Percentiles rank a stretch among this genome's conserved stretches.
Conservation (phyloP, 2,329 filamentous ascomycete species). For the Verticillium nonalfalfae region DNA sequence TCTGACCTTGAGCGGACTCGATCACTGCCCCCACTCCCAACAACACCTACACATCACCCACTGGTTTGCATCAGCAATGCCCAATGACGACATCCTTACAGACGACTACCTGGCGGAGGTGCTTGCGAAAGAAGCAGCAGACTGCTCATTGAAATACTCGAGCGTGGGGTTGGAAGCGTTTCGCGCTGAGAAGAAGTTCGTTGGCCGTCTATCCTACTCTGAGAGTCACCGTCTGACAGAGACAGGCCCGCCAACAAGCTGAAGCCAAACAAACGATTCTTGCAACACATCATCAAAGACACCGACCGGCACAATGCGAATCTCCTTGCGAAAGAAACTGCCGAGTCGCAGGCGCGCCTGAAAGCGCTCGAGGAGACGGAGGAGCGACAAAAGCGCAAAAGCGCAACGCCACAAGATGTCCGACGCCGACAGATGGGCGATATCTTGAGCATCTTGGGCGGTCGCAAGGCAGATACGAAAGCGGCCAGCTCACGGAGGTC, state of each 20-base stretch:
- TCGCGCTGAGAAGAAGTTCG: conserved; percentile 36
- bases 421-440: conserved; percentile 52
- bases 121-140: conserved; percentile 73
- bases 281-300: conserved; percentile 81
- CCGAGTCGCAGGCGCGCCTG: conserved; percentile 69
- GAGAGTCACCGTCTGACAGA: conserved; percentile 4
- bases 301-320: conserved; percentile 87
- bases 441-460: conserved; percentile 52
- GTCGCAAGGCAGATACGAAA: conserved; percentile 16
- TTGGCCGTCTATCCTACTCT: no score
- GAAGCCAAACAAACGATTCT: conserved; percentile 87
- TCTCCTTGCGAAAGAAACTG: conserved; percentile 74
- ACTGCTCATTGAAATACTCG: conserved; percentile 68
- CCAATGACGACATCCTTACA: conserved; percentile 47
- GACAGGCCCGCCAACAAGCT: conserved; percentile 59
- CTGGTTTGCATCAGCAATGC: conserved; percentile 21
- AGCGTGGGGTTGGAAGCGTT: conserved; percentile 67
- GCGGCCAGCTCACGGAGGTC: conserved; percentile 5
- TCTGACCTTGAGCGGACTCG: background rate
- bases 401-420: conserved; percentile 43
- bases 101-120: conserved; percentile 77
- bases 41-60: background rate
- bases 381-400: conserved; percentile 36
- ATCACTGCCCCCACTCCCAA: background rate
- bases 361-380: conserved; percentile 49